Base-by-base conservation (phyloP, 179 eudicot species). In the Corrigiola litoralis region DNA sequence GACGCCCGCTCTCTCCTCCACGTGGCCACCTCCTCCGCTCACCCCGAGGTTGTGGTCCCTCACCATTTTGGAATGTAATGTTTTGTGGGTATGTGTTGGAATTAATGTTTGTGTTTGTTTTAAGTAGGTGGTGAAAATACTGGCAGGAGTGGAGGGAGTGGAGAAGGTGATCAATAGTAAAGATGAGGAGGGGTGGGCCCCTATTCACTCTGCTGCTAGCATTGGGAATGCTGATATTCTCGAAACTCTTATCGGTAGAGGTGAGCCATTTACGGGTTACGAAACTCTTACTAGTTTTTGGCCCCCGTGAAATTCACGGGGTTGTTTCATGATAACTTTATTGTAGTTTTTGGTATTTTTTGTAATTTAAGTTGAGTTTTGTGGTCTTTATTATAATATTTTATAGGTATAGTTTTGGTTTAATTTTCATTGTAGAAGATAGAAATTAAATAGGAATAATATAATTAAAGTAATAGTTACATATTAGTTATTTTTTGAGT, bases 141-240 rank as follows among this genome's bases (percentile, higher is more conserved):
- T 92, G 16, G 80, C 84, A 53, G 87, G 86, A 70, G 83, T 72
- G 9, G 95, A 81, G 45, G 55, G 6, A 21, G 71, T 70, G 8
- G 74, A 76, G 33, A 73, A 77, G 68, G 81, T 87, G 71, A 75
- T 95, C 58, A 85, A 95, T 69, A 71, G 83, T 58, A 65, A 79
- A 16, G 97, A 91, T 66, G 99, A 95, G 65, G 99, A 86, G 78
- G 97, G 96, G 14, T 95, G 97, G 99, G 90, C 84, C 9, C 97
- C 99, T 1, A 74, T 91, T 74, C 97, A 95, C 69, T 85, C 97
- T 18, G 99, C 95, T 14, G 78, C 90, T n/a, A 95, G 99, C 71
- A 85, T 87, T 77, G 99, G 99, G 1, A 77, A 86, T 77, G 28
- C 57, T 21, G 85, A 94, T 51, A 84, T 90, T 68, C 77, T 94